phyloP scores from a whole-genome alignment of 768 basidiomycete species.

The Pleurotus djamor region DNA sequence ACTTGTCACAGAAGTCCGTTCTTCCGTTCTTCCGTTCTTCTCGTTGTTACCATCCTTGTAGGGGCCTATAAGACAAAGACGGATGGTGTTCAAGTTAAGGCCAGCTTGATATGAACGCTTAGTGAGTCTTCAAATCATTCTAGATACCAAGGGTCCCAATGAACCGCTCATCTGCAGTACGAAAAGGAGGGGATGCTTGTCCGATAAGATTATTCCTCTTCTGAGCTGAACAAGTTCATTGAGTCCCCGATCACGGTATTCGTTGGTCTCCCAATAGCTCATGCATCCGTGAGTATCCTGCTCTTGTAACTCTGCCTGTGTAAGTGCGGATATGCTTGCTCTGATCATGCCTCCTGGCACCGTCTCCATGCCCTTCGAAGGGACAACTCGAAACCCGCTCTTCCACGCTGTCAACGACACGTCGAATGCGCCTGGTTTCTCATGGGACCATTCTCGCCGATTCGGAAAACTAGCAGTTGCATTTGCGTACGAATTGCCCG shows the following conservation, averaged over 20 bases:
- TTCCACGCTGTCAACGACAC: background rate
- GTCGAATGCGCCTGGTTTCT: background rate
- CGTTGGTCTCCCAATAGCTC: background rate
- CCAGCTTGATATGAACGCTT: constrained; percentile 2
- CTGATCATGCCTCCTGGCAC: constrained; percentile 1
- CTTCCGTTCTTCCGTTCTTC: no score
- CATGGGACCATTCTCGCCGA: background rate
- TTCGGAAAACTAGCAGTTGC: constrained; percentile 1
- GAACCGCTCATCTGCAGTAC: background rate
- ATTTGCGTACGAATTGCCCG: constrained; percentile 1
- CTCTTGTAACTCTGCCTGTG: background rate
- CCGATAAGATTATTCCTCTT: background rate
- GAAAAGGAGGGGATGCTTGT: background rate
- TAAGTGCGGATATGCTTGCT: constrained; percentile 2
- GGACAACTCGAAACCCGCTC: background rate
- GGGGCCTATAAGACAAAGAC: background rate
- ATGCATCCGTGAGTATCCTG: background rate
- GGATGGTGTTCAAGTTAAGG: background rate
- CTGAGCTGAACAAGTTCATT: background rate
- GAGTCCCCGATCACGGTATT: background rate
- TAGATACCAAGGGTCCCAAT: background rate
- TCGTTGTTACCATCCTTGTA: no score
- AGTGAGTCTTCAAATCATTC: background rate
- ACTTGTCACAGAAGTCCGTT: background rate
- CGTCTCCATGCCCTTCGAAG: constrained; percentile 1